Conservation (phyloP, 495 filamentous ascomycete genomes). For the Tuber magnatum region DNA sequence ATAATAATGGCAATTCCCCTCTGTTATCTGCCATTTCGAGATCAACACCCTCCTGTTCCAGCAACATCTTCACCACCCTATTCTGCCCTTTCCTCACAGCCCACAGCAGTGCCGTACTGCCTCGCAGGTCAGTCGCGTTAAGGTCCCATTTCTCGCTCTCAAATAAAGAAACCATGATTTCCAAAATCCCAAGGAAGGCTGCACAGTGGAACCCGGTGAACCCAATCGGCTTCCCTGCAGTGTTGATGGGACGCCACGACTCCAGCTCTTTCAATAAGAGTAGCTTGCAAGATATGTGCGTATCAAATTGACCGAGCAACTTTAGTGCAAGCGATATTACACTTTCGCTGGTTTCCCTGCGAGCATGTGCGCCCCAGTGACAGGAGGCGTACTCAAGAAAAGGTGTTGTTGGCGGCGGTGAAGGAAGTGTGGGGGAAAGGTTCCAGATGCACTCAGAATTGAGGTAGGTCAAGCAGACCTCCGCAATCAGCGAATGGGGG, state of each 20-base stretch:
- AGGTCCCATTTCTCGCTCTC: too few relatives aligned
- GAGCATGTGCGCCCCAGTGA: neutral
- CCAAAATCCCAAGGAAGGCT: too few relatives aligned
- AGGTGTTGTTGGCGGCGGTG: neutral
- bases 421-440: neutral
- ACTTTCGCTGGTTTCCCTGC: neutral
- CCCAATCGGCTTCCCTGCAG: too few relatives aligned
- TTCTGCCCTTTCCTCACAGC: too few relatives aligned
- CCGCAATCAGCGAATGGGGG: neutral
- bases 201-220: too few relatives aligned
- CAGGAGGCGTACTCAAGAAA: neutral
- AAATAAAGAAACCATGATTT: too few relatives aligned
- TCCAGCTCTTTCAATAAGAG: neutral
- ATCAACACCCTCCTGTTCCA: neutral
- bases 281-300: neutral
- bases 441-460: neutral
- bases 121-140: too few relatives aligned
- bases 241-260: neutral
- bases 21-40: neutral
- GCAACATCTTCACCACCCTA: too few relatives aligned
- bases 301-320: neutral
- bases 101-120: too few relatives aligned
- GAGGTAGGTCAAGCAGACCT: neutral
- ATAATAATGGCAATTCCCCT: neutral
- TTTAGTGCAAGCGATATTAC: neutral